phyloP scores from a whole-genome alignment of 306 rosid genomes.

The Cicer pinnatifidum region DNA sequence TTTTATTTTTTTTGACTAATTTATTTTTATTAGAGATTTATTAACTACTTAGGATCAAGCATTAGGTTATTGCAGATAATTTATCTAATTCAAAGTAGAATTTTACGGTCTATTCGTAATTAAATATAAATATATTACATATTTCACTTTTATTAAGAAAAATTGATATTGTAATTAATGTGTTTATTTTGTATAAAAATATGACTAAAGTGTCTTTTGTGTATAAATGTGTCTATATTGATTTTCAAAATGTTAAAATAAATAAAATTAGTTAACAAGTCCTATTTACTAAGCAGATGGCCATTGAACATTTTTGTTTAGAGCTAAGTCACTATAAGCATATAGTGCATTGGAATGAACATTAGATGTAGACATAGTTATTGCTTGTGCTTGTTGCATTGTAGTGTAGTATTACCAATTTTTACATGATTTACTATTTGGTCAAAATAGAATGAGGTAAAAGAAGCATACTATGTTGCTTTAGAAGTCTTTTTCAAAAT shows the following conservation, averaged over 20 bases:
- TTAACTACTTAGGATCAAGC: no score
- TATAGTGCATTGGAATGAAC: neutral
- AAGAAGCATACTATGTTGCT: slow-evolving; percentile 27
- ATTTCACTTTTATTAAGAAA: no score
- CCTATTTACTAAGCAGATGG: neutral
- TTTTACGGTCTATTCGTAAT: neutral
- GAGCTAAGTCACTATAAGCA: neutral
- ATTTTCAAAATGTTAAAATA: neutral
- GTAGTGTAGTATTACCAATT: neutral
- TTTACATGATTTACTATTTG: slow-evolving; percentile 21
- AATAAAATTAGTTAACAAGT: neutral
- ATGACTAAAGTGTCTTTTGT: no score
- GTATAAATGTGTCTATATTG: no score
- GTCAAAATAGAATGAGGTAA: slow-evolving; percentile 26
- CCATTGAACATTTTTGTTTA: slow-evolving; percentile 3
- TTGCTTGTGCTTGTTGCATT: neutral
- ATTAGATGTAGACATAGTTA: slow-evolving; percentile 5
- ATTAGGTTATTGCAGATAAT: no score
- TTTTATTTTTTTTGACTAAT: no score
- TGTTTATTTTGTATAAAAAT: no score
- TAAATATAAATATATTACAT: no score
- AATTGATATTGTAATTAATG: no score
- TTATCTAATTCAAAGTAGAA: neutral
- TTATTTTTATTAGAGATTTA: no score
- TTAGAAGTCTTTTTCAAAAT: slow-evolving; percentile 21